These are phyloP conservation scores for Ambrosiella cleistominuta DNA, from an alignment of 2,329 filamentous ascomycete species.

Conservation along the genomic window DNA sequence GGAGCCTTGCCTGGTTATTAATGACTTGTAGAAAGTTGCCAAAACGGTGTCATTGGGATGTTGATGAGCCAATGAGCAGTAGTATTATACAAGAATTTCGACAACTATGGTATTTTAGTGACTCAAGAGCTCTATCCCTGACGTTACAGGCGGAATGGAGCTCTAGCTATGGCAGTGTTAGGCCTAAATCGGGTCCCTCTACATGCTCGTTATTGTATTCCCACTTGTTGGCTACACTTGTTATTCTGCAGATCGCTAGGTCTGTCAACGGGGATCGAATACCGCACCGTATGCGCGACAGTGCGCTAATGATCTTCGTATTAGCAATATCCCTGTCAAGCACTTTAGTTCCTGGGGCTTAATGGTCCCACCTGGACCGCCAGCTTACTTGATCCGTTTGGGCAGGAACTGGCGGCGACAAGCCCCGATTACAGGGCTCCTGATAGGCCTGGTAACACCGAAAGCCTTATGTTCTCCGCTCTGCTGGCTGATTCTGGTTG, in stretches of 20 bases:
- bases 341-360: slow-evolving; percentile 1
- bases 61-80: background rate
- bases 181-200: too few species aligned
- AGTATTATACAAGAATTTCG: background rate
- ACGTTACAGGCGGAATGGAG: background rate
- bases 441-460: background rate
- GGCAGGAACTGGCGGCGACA: slow-evolving; percentile 3
- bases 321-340: background rate
- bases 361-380: background rate
- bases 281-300: slow-evolving; percentile 2
- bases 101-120: background rate
- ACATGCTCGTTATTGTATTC: too few species aligned
- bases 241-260: background rate
- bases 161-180: background rate
- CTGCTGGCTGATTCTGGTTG: background rate
- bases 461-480: background rate
- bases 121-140: background rate
- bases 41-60: background rate
- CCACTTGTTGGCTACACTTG: too few species aligned
- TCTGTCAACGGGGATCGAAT: slow-evolving; percentile 2
- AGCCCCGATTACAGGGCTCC: background rate
- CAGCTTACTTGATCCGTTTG: background rate
- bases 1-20: background rate
- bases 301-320: background rate
- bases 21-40: background rate